Percentiles rank a stretch among this genome's conserved stretches.
Evolutionary conservation across 2,329 filamentous ascomycete species (phyloP).

Genomic region (Ophiostoma quercus): DNA sequence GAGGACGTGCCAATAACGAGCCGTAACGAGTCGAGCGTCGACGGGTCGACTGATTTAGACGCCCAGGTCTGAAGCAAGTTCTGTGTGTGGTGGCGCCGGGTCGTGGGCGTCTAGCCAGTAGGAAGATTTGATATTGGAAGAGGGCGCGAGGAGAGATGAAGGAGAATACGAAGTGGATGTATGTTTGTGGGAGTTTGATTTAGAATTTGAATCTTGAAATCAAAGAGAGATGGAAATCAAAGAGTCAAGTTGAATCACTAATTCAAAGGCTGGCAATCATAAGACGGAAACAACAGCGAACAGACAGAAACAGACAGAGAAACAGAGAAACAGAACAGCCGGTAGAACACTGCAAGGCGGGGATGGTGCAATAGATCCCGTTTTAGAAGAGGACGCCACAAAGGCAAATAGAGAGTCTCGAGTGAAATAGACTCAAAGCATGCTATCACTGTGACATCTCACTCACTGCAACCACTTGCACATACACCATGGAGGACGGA

Average conservation of each 20-base stretch:
- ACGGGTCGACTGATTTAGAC: slow-evolving; percentile 42
- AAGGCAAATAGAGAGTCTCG: not conserved
- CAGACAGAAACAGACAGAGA: not conserved
- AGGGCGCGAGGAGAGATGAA: slow-evolving; percentile 26
- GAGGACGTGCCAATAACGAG: slow-evolving; percentile 35
- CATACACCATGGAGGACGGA: slow-evolving; percentile 3
- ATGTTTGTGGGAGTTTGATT: not conserved
- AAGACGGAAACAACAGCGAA: not conserved
- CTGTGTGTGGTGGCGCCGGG: slow-evolving; percentile 36
- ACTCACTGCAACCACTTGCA: slow-evolving; percentile 1
- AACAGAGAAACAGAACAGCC: not conserved
- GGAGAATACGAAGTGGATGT: not conserved
- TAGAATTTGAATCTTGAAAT: not conserved
- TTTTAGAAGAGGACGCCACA: not conserved
- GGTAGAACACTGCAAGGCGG: not conserved
- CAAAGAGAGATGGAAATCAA: not conserved
- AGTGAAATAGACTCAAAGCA: not conserved
- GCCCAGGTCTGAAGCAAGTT: slow-evolving; percentile 34
- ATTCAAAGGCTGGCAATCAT: not conserved
- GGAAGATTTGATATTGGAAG: not conserved
- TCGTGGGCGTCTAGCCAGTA: slow-evolving; percentile 24
- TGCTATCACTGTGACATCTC: slow-evolving; percentile 2
- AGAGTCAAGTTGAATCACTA: not conserved
- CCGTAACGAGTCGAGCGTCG: slow-evolving; percentile 33
- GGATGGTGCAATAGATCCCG: slow-evolving; percentile 6